phyloP scores from a whole-genome alignment of 1,284 basidiomycete species.

The Moesziomyces sp. region DNA sequence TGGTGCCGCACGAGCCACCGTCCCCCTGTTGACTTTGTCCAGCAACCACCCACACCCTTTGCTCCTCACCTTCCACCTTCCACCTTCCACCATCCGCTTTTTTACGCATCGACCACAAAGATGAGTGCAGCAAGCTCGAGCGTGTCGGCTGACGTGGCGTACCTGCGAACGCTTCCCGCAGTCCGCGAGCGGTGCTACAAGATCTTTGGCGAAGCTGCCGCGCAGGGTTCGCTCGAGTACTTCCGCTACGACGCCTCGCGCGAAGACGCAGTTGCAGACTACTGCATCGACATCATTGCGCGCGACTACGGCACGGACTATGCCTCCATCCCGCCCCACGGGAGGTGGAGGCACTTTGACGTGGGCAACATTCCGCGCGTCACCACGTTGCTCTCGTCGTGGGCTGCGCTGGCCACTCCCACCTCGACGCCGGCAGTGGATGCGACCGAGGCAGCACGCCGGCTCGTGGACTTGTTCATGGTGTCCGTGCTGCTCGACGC shows the following conservation, averaged over 20 bases:
- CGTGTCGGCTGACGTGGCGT: slow-evolving; percentile 23
- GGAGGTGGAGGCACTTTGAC: slow-evolving; percentile 85
- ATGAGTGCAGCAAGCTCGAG: not conserved
- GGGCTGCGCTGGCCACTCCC: slow-evolving; percentile 16
- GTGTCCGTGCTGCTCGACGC: slow-evolving; percentile 93
- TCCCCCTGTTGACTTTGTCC: not conserved
- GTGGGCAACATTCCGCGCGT: slow-evolving; percentile 48
- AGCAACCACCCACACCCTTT: not conserved
- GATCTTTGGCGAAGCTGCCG: slow-evolving; percentile 79
- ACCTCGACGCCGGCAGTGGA: slow-evolving; percentile 8
- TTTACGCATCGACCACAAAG: not conserved
- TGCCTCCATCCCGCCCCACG: slow-evolving; percentile 84
- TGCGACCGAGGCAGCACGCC: slow-evolving; percentile 59
- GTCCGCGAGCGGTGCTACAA: slow-evolving; percentile 84
- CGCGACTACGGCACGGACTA: slow-evolving; percentile 83
- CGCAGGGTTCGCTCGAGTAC: slow-evolving; percentile 78
- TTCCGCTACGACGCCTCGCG: slow-evolving; percentile 85
- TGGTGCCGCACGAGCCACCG: slow-evolving; percentile 24
- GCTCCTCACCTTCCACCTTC: not conserved
- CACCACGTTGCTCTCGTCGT: slow-evolving; percentile 42
- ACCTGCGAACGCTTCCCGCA: slow-evolving; percentile 85
- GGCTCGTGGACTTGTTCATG: slow-evolving; percentile 88
- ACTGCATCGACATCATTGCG: slow-evolving; percentile 85
- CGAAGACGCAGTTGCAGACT: slow-evolving; percentile 79
- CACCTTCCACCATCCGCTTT: not conserved